A percentile compares a stretch with the other conserved stretches of the same genome.
phyloP scores from a whole-genome alignment of 2,329 filamentous ascomycete species.

The Colletotrichum truncatum region DNA sequence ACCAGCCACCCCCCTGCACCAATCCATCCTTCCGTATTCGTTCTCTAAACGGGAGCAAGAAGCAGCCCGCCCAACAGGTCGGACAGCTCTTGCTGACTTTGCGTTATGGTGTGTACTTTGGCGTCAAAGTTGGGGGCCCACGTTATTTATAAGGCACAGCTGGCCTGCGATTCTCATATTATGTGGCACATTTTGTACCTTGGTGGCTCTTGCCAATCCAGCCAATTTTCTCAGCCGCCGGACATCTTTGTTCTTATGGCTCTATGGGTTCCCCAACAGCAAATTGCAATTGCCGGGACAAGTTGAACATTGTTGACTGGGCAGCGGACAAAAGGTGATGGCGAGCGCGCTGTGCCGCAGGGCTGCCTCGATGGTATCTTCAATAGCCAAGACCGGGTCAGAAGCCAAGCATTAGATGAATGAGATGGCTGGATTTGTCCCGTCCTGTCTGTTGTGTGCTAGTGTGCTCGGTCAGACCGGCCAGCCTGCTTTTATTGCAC shows the following conservation, averaged over 20 bases:
- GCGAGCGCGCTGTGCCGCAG: slow-evolving; percentile 7
- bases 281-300: too few species aligned
- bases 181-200: too few species aligned
- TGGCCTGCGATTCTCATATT: too few species aligned
- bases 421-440: background rate
- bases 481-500: background rate
- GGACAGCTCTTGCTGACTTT: too few species aligned
- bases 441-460: background rate
- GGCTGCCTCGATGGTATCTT: slow-evolving; percentile 7
- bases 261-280: too few species aligned
- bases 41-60: too few species aligned
- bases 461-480: slow-evolving; percentile 12
- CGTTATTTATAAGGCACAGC: too few species aligned
- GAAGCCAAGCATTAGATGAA: background rate
- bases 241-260: background rate
- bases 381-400: background rate
- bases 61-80: too few species aligned
- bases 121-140: too few species aligned
- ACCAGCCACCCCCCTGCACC: slow-evolving; percentile 26
- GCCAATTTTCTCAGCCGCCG: too few species aligned
- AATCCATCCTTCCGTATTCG: slow-evolving; percentile 8
- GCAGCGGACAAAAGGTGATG: slow-evolving; percentile 1
- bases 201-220: too few species aligned
- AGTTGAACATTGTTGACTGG: background rate
- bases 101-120: too few species aligned